Conservation (phyloP, 1,284 basidiomycete genomes). For the Rhodotorula sp. region DNA sequence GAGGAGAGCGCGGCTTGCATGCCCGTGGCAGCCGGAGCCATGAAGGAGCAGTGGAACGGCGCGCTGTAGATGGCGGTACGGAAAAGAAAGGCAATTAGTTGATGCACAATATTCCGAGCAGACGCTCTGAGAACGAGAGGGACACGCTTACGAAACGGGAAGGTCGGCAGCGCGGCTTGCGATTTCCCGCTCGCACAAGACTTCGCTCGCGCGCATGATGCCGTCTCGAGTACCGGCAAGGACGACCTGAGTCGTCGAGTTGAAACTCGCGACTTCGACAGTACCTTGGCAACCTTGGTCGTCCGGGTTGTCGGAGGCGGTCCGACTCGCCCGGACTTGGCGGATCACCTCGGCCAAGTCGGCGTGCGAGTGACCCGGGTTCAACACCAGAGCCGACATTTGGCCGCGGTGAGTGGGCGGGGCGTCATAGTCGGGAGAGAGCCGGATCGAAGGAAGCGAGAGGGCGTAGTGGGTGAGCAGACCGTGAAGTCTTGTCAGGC, state of each 20-base stretch:
- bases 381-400: slow-evolving; percentile 46
- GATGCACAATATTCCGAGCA: accelerated
- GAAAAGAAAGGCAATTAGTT: not conserved
- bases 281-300: slow-evolving; percentile 28
- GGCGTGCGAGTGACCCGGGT: slow-evolving; percentile 39
- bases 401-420: slow-evolving; percentile 38
- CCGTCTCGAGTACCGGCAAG: slow-evolving; percentile 45
- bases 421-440: slow-evolving; percentile 34
- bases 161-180: slow-evolving; percentile 46
- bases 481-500: slow-evolving; percentile 45
- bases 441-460: slow-evolving; percentile 37
- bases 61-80: slow-evolving; percentile 27
- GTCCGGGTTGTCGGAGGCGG: not conserved
- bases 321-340: slow-evolving; percentile 22
- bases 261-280: slow-evolving; percentile 47
- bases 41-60: slow-evolving; percentile 46
- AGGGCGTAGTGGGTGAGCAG: slow-evolving; percentile 43
- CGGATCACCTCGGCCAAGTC: slow-evolving; percentile 42
- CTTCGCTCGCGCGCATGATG: slow-evolving; percentile 43
- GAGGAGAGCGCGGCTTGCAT: slow-evolving; percentile 43
- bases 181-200: slow-evolving; percentile 41
- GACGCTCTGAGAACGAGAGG: not conserved
- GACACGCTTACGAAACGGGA: slow-evolving; percentile 44
- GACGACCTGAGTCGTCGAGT: slow-evolving; percentile 45
- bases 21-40: slow-evolving; percentile 44